phyloP scores from a whole-genome alignment of 2,329 filamentous ascomycete species.

The Alternaria sp. region DNA sequence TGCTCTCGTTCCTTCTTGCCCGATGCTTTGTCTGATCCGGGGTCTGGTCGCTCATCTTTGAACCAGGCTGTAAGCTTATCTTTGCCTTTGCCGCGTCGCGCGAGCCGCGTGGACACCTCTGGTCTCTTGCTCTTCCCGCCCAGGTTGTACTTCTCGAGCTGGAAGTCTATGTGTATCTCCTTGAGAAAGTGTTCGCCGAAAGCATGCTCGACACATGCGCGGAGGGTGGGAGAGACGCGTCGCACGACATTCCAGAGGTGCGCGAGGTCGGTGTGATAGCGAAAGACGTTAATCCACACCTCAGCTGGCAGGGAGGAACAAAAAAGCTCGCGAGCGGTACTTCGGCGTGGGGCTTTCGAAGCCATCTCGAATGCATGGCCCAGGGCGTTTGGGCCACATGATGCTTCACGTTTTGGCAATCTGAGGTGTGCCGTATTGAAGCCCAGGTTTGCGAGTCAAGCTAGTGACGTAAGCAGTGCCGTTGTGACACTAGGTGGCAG shows the following conservation, averaged over 20 bases:
- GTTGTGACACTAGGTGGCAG: neutral
- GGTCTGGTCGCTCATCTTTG: slow-evolving; percentile 17
- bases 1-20: slow-evolving; percentile 7
- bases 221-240: slow-evolving; percentile 32
- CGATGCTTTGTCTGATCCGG: neutral
- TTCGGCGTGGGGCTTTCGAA: neutral
- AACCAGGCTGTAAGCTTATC: slow-evolving; percentile 26
- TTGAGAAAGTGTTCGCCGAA: slow-evolving; percentile 33
- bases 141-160: slow-evolving; percentile 42
- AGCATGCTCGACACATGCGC: slow-evolving; percentile 38
- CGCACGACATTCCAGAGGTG: slow-evolving; percentile 43
- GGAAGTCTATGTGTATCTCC: slow-evolving; percentile 32
- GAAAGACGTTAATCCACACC: slow-evolving; percentile 44
- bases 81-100: slow-evolving; percentile 16
- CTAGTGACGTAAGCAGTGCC: neutral
- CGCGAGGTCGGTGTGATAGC: slow-evolving; percentile 34
- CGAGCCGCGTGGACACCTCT: slow-evolving; percentile 30
- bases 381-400: neutral
- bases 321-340: neutral
- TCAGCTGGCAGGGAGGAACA: slow-evolving; percentile 41
- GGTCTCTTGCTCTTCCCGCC: slow-evolving; percentile 39
- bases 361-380: neutral
- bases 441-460: neutral
- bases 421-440: neutral
- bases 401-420: neutral